Evolutionary conservation across 1,139 yeast species (phyloP), one percentile per base, ranked within the genome.

Genomic region (Torulaspora pretoriensis): DNA sequence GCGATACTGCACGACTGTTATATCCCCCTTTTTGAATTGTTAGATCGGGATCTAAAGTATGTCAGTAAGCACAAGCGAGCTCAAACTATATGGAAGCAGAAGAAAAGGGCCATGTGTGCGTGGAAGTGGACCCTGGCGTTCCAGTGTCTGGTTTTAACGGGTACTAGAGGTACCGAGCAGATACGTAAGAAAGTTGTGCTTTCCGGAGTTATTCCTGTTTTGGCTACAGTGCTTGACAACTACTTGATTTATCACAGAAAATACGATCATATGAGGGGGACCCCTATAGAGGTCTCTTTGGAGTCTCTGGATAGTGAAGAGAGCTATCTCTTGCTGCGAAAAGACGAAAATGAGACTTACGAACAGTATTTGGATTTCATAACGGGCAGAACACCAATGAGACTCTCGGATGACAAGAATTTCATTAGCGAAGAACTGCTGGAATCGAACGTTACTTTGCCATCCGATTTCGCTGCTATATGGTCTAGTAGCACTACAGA

Each of bases 111-210:
- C 19, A 69, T 86, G 47, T 75, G 81, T 13, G 92, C 95, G 0
- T 90, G 97, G 96, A 92, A 90, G 68, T 92, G 98, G 98, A 87
- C 96, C 5, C 70, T 92, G 48, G 88, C 97, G 0, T 81, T 92
- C 61, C 97, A 92, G 67, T 89, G 97, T 60, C 69, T 92, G 49
- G 96, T 90, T 1, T 75, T 89, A 49, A 79, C 92, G 23, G 96
- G 97, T 12, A 90, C 97, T 1, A 74, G 97, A 55, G 98, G 98
- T 25, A 81, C 95, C 1, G 97, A 90, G 64, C 72, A 73, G 46
- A 86, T 89, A 40, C 73, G 98, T 39, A 81, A 83, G 55, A 80
- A 92, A 55, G 87, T 92, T 6, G 96, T 89, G 5, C 82, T 84
- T 53, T 95, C 97, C 2, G 97, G 97, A 3, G 81, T 90, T 48